Conservation (phyloP, 495 filamentous ascomycete species). For the Penicillium argentinense region DNA sequence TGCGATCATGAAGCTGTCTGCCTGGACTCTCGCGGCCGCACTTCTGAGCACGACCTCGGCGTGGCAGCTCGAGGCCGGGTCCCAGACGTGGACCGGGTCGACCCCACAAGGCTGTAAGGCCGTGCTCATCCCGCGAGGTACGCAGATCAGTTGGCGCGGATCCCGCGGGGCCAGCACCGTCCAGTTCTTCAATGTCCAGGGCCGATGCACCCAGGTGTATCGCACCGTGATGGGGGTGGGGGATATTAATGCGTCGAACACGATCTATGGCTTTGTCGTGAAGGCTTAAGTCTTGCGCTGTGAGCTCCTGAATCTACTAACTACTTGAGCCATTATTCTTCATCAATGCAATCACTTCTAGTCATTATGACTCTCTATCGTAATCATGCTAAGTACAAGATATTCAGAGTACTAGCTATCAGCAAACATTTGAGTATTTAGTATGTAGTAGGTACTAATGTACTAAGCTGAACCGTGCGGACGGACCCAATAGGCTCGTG, state of each 20-base stretch:
- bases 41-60: background rate
- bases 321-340: too few species aligned
- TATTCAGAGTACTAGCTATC: too few species aligned
- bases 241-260: slow-evolving; percentile 21
- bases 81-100: slow-evolving; percentile 1
- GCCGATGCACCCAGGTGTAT: slow-evolving; percentile 13
- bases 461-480: too few species aligned
- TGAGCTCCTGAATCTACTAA: background rate
- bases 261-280: slow-evolving; percentile 19
- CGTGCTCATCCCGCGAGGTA: slow-evolving; percentile 12
- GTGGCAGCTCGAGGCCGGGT: slow-evolving; percentile 7
- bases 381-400: too few species aligned
- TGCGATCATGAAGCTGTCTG: background rate
- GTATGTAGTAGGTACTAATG: too few species aligned
- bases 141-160: slow-evolving; percentile 16
- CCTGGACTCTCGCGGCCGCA: background rate
- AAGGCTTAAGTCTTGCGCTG: slow-evolving; percentile 5
- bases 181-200: slow-evolving; percentile 11
- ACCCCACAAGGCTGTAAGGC: slow-evolving; percentile 4
- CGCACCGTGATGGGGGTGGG: slow-evolving; percentile 16
- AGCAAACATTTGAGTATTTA: too few species aligned
- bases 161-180: slow-evolving; percentile 11
- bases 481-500: background rate
- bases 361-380: too few species aligned
- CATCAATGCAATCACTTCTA: too few species aligned